A percentile compares a stretch with the other conserved stretches of the same genome.
These are phyloP conservation scores for Debaryomycetaceae sp. DNA, from an alignment of 1,139 yeast genomes.

Conservation along the genomic window DNA sequence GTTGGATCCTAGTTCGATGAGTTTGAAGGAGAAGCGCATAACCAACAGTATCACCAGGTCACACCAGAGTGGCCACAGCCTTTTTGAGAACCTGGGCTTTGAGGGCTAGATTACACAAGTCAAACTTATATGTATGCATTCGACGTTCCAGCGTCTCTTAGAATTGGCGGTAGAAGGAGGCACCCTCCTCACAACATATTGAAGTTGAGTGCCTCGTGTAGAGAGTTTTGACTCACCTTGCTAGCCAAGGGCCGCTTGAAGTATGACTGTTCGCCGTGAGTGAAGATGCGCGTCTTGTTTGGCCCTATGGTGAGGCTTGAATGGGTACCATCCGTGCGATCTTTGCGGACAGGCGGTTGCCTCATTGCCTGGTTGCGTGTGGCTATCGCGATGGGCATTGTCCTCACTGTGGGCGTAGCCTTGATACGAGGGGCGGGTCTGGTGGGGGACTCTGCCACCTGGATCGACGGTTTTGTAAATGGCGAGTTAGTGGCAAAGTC, in stretches of 20 bases:
- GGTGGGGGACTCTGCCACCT: neutral
- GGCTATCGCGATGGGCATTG: conserved; percentile 12
- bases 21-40: conserved; percentile 26
- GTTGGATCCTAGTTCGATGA: conserved; percentile 15
- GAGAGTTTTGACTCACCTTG: conserved; percentile 27
- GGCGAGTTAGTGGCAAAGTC: conserved; percentile 12
- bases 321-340: conserved; percentile 30
- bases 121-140: too few relatives aligned
- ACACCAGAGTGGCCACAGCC: conserved; percentile 15
- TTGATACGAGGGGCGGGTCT: neutral
- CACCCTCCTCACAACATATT: conserved; percentile 3
- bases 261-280: conserved; percentile 39
- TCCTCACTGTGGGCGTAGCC: neutral
- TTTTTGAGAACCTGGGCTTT: conserved; percentile 19
- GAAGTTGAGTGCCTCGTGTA: conserved; percentile 28
- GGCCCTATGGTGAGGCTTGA: conserved; percentile 47
- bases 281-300: conserved; percentile 37
- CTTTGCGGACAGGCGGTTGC: conserved; percentile 19
- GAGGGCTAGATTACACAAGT: conserved; percentile 11
- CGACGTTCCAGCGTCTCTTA: neutral
- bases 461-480: conserved; percentile 9
- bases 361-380: conserved; percentile 19
- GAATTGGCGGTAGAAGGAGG: neutral
- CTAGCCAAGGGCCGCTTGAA: conserved; percentile 38
- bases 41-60: conserved; percentile 22